phyloP scores from a whole-genome alignment of 495 filamentous ascomycete species.

The Penicillium malachiteum region DNA sequence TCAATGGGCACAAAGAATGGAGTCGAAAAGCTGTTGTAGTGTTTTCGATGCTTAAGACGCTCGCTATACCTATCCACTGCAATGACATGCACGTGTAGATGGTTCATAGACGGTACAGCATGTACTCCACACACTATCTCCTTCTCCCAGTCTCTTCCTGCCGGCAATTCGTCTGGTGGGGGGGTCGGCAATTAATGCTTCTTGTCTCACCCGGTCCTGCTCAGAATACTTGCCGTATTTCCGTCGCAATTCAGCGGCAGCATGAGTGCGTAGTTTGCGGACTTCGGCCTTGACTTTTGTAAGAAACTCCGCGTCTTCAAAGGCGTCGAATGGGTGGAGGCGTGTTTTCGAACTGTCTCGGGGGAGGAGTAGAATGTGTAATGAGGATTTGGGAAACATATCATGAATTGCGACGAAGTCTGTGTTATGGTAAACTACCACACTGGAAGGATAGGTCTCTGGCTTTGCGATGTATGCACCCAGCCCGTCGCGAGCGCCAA shows the following conservation, averaged over 20 bases:
- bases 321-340: constrained; percentile 76
- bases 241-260: constrained; percentile 73
- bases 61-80: constrained; percentile 69
- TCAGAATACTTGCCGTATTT: constrained; percentile 62
- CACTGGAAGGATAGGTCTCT: constrained; percentile 54
- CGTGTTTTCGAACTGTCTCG: constrained; percentile 60
- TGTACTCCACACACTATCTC: constrained; percentile 81
- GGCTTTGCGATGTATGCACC: constrained; percentile 71
- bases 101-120: constrained; percentile 85
- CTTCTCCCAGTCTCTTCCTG: constrained; percentile 73
- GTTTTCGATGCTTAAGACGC: constrained; percentile 73
- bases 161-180: constrained; percentile 54
- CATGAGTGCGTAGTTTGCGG: constrained; percentile 58
- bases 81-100: constrained; percentile 89
- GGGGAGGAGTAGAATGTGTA: constrained; percentile 86
- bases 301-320: constrained; percentile 71
- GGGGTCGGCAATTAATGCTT: constrained; percentile 50
- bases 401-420: constrained; percentile 82
- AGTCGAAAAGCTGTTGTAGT: constrained; percentile 91
- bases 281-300: constrained; percentile 59
- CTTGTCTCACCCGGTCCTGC: constrained; percentile 55
- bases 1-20: constrained; percentile 81
- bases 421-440: constrained; percentile 67
- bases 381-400: constrained; percentile 75
- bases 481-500: constrained; percentile 59